Conservation (phyloP, 1,284 basidiomycete genomes). For the Omphalotus olearius region DNA sequence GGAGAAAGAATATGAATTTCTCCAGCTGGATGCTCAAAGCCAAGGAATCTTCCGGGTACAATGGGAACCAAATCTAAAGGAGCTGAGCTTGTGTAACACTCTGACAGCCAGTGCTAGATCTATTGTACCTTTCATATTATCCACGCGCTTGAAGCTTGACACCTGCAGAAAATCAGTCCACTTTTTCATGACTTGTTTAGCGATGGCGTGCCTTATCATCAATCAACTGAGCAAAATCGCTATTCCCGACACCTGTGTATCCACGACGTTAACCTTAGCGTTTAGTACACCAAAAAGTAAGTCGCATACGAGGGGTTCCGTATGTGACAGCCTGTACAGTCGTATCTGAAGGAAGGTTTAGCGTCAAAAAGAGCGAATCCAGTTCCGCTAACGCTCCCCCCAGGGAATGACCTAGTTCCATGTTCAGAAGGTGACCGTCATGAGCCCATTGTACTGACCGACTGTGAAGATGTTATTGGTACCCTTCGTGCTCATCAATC, state of each 20-base stretch:
- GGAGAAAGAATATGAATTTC: constrained; percentile 26
- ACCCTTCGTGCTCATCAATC: constrained; percentile 29
- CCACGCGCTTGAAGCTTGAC: constrained; percentile 40
- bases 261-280: neutral
- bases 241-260: constrained; percentile 31
- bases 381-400: constrained; percentile 55
- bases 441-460: constrained; percentile 13
- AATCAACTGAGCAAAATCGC: constrained; percentile 33
- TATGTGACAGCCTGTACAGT: constrained; percentile 43
- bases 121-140: constrained; percentile 45
- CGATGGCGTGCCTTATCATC: constrained; percentile 30
- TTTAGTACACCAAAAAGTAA: neutral
- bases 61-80: too few species aligned
- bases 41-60: constrained; percentile 20
- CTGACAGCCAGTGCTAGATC: constrained; percentile 36
- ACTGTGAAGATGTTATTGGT: constrained; percentile 33
- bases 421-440: neutral
- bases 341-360: constrained; percentile 40
- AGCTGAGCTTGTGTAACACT: neutral
- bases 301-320: constrained; percentile 37
- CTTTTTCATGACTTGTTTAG: neutral
- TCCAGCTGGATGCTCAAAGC: constrained; percentile 38
- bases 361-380: constrained; percentile 43
- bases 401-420: constrained; percentile 50
- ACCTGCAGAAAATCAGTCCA: constrained; percentile 22